Base-by-base conservation (phyloP, 306 rosid genomes). In the Ammopiptanthus mongolicus region DNA sequence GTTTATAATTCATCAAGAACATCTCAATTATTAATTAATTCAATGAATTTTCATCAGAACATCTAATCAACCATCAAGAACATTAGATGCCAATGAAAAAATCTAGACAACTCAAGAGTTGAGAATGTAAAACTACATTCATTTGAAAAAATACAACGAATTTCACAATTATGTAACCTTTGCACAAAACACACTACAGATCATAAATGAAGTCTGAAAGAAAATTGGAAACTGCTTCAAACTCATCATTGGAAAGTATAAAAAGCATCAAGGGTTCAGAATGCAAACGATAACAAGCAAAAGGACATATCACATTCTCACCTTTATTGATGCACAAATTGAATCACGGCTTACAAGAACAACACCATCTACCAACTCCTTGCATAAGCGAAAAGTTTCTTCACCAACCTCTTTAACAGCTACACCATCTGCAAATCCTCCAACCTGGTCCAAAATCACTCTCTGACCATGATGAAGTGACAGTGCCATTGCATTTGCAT, bases 391-490 rank as follows among this genome's bases (percentile, higher is more conserved):
- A 70, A 95, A 96, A 57, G 93, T 84, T 83, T 96, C 99, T 86
- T 89, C 93, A 14, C 99, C 97, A 12, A 96, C 99, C 85, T 96
- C 99, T 82, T 92, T 92, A 58, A 96, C 97, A 73, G 98, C 98
- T n/a, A 96, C 98, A 64, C 99, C 98, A 76, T 96, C 99, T 37
- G 99, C 97, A 85, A 92, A 96, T 47, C 93, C 92, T 79, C 99
- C 99, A 36, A 89, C 96, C 83, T 87, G 79, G 66, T 92, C 93
- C 82, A 95, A 83, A 19, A 92, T 63, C 78, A 95, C 89, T 80
- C 99, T 92, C 44, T 89, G 83, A 28, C 91, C 98, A 65, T 90
- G 97, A 88, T 86, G 90, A 21, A 95, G 83, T 28, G 99, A 92
- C 73, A 92, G 69, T 0, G 99, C 98, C 99, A 96, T 84, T 33